Evolutionary conservation across 169 alveolate species (phyloP).

Genomic region (Cryptosporidium ubiquitum): DNA sequence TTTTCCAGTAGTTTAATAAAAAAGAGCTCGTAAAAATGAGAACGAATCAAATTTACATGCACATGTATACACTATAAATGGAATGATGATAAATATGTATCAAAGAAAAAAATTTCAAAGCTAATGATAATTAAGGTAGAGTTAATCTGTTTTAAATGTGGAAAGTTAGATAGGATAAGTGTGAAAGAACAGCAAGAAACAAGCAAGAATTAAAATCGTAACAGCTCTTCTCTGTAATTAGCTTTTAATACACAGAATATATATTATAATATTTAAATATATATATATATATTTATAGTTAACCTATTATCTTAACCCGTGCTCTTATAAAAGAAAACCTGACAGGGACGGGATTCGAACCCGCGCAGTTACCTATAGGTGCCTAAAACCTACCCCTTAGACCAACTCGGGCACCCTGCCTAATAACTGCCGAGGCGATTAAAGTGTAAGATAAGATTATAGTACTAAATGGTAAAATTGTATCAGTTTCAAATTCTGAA

Average conservation of each 20-base stretch:
- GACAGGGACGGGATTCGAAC: conserved; percentile 77
- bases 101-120: too few species aligned
- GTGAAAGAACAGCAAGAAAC: too few species aligned
- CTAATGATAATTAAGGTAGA: too few species aligned
- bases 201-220: too few species aligned
- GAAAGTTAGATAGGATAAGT: too few species aligned
- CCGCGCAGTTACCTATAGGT: conserved; percentile 77
- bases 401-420: conserved; percentile 78
- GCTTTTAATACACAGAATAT: too few species aligned
- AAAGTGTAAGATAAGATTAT: background rate
- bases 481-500: background rate
- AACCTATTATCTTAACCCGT: too few species aligned
- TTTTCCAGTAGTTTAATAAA: too few species aligned
- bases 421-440: background rate
- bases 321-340: conserved; percentile 26
- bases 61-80: background rate
- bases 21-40: background rate
- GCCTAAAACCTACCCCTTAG: conserved; percentile 77
- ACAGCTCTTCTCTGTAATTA: too few species aligned
- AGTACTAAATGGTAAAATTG: background rate
- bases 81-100: background rate
- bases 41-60: background rate
- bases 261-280: too few species aligned
- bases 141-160: too few species aligned
- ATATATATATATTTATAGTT: too few species aligned